phyloP scores from a whole-genome alignment of 768 basidiomycete species.

The Suillus variegatus region DNA sequence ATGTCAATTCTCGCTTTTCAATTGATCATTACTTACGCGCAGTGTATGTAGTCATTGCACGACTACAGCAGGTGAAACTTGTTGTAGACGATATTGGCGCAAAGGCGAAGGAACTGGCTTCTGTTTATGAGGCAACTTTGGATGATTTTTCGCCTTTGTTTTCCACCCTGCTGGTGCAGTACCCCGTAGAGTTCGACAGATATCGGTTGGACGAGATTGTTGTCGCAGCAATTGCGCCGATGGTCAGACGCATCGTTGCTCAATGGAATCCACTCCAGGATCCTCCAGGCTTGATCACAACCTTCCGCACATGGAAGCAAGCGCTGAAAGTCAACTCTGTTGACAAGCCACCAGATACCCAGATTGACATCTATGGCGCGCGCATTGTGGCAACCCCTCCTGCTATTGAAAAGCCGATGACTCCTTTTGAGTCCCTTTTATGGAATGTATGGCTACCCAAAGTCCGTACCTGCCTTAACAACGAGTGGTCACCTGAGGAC shows the following conservation, averaged over 20 bases:
- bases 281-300: slow-evolving; percentile 63
- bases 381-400: slow-evolving; percentile 33
- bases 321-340: slow-evolving; percentile 60
- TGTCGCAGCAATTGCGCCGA: slow-evolving; percentile 87
- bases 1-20: slow-evolving; percentile 28
- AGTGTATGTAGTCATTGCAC: slow-evolving; percentile 61
- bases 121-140: slow-evolving; percentile 69
- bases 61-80: slow-evolving; percentile 75
- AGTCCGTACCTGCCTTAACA: slow-evolving; percentile 92
- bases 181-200: slow-evolving; percentile 69
- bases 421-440: slow-evolving; percentile 89
- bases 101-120: slow-evolving; percentile 63
- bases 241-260: slow-evolving; percentile 68
- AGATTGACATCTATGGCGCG: slow-evolving; percentile 62
- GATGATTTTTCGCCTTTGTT: slow-evolving; percentile 74
- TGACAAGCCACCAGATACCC: slow-evolving; percentile 43
- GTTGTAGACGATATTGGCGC: slow-evolving; percentile 71
- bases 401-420: slow-evolving; percentile 69
- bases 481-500: slow-evolving; percentile 82
- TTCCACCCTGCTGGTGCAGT: slow-evolving; percentile 70
- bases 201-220: slow-evolving; percentile 90
- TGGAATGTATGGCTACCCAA: slow-evolving; percentile 97
- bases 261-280: slow-evolving; percentile 85
- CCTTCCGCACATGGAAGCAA: slow-evolving; percentile 69
- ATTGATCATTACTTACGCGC: slow-evolving; percentile 11